Base-by-base conservation (phyloP, 2,329 filamentous ascomycete genomes). In the Akanthomyces muscarius region DNA sequence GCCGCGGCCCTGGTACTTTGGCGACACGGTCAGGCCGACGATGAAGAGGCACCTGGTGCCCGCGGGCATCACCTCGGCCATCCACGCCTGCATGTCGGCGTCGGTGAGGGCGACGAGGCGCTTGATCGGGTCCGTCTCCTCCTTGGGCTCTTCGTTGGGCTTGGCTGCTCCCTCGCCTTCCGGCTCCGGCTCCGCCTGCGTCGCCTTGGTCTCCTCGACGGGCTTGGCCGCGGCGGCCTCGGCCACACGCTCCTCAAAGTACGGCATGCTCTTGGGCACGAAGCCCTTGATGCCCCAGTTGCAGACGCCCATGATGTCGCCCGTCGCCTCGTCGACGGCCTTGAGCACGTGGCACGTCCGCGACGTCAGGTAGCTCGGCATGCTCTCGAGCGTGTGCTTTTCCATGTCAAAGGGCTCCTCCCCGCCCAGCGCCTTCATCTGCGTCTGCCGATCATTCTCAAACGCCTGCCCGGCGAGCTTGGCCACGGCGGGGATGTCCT, bases 231-330 rank as follows among this genome's bases (percentile, higher is more conserved):
- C 33, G 18, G 56, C n/a, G 10, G 47, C 44, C 55, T 41, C 42
- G 16, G 41, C 42, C 7, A 61, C 51, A 16, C 56, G 62, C 16
- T 57, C 62, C 42, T 56, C 66, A 66, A 62, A 68, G 64, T 52
- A 41, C 18, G 70, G 69, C 38, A 68, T 59, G n/a, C 69, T 66
- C 6, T 69, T 65, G 2, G 69, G 65, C 1, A 65, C 62, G 44
- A 75, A 71, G 1, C 73, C 73, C 5, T 70, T 68, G 16, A 73
- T 69, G 0, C 67, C 72, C 74, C 74, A 77, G 23, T 67, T 70
- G 41, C 69, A 67, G 51, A 67, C 71, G 0, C 74, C 75, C 30
- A 73, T 66, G 23, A 72, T 67, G 3, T 67, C 62, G 1, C 71
- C 72, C 1, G 68, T 69, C 3, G 56, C 61, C n/a, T 69, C 52